phyloP scores from a whole-genome alignment of 169 alveolate species.

The Eimeria sp. region DNA sequence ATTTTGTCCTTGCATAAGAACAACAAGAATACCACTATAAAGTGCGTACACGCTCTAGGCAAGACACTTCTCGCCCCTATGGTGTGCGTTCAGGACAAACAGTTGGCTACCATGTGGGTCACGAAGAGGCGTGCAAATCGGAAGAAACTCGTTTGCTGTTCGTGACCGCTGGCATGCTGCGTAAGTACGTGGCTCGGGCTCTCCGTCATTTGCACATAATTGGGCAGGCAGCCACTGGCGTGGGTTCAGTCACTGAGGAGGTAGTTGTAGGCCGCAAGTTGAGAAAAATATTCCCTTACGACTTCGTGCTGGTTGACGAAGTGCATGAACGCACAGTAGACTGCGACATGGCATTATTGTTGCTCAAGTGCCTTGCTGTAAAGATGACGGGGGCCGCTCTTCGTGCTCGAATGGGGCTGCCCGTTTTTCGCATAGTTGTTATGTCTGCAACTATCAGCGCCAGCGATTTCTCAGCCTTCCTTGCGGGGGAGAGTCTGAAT shows the following conservation, averaged over 20 bases:
- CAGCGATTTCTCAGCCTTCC: constrained; percentile 23
- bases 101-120: constrained; percentile 63
- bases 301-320: constrained; percentile 41
- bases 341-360: constrained; percentile 36
- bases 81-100: constrained; percentile 21
- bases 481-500: constrained; percentile 40
- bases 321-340: constrained; percentile 35
- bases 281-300: constrained; percentile 21
- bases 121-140: constrained; percentile 34
- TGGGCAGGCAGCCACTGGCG: background rate
- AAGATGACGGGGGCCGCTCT: constrained; percentile 25
- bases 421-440: constrained; percentile 21
- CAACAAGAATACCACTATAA: background rate
- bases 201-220: constrained; percentile 10
- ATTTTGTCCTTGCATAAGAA: background rate
- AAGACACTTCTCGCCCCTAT: background rate
- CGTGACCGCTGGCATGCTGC: constrained; percentile 55
- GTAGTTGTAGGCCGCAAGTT: background rate
- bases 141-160: constrained; percentile 30
- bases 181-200: constrained; percentile 40
- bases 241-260: background rate
- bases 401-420: constrained; percentile 32
- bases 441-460: constrained; percentile 45
- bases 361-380: constrained; percentile 25
- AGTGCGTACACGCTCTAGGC: background rate